These are phyloP conservation scores for Berberis thunbergii DNA, from an alignment of 164 flowering plant genomes.

Conservation along the genomic window DNA sequence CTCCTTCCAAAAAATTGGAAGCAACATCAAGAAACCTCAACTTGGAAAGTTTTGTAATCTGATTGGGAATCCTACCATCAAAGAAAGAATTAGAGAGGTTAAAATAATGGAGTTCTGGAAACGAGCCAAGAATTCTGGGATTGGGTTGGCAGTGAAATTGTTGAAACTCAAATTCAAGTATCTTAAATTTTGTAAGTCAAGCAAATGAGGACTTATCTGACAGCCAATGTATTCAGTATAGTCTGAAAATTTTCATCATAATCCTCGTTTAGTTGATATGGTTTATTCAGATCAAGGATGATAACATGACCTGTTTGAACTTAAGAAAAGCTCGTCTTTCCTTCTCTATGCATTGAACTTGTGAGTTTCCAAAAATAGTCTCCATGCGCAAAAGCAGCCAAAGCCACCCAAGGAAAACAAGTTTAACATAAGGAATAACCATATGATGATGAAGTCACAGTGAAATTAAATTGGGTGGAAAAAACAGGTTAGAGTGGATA, in stretches of 20 bases:
- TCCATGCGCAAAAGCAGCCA: too few relatives aligned
- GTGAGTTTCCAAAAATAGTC: too few relatives aligned
- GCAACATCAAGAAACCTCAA: not conserved
- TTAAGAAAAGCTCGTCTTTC: slow-evolving; percentile 1
- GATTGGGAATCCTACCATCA: not conserved
- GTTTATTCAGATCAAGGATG: not conserved
- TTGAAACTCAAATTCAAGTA: not conserved
- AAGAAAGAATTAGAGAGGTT: not conserved
- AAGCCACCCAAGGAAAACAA: too few relatives aligned
- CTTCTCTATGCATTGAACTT: not conserved
- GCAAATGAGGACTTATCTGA: not conserved
- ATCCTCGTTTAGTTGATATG: not conserved
- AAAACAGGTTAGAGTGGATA: too few relatives aligned
- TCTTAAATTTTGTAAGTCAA: not conserved
- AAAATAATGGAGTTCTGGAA: not conserved
- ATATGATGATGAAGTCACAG: too few relatives aligned
- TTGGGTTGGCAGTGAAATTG: not conserved
- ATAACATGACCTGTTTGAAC: slow-evolving; percentile 1
- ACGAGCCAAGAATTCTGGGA: not conserved
- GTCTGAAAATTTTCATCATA: not conserved
- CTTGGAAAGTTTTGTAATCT: slow-evolving; percentile 1
- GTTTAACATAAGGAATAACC: too few relatives aligned
- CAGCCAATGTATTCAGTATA: not conserved
- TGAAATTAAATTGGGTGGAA: too few relatives aligned
- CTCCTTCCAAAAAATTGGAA: not conserved